A percentile compares a stretch with the other conserved stretches of the same genome.
These are phyloP conservation scores for Dianthus caryophyllus DNA, from an alignment of 148 eudicot genomes.

Conservation along the genomic window DNA sequence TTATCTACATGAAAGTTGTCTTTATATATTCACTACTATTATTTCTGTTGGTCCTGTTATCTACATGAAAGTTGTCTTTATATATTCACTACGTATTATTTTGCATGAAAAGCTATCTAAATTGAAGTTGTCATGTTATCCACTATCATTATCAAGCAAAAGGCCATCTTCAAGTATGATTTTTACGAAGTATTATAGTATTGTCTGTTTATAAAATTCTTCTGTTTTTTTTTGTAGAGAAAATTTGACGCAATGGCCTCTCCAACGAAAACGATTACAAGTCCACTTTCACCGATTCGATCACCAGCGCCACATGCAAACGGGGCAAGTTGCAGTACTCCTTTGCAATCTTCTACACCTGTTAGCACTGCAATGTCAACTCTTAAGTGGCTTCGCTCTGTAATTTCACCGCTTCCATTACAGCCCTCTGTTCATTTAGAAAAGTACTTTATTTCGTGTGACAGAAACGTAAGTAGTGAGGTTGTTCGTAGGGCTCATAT, in stretches of 20 bases:
- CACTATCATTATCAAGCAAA: neutral
- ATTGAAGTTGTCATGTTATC: too few relatives aligned
- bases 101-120: too few relatives aligned
- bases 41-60: neutral
- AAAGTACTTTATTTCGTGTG: conserved; percentile 63
- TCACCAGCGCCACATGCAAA: conserved; percentile 55
- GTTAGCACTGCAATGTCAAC: conserved; percentile 99
- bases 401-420: conserved; percentile 76
- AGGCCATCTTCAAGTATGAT: neutral
- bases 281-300: conserved; percentile 66
- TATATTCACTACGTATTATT: conserved; percentile 1
- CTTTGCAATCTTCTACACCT: conserved; percentile 64
- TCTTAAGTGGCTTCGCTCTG: conserved; percentile 87
- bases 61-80: neutral
- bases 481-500: conserved; percentile 71
- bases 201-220: conserved; percentile 5
- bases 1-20: too few relatives aligned
- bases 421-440: conserved; percentile 72
- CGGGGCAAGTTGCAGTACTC: conserved; percentile 29
- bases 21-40: too few relatives aligned
- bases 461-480: conserved; percentile 62
- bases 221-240: conserved; percentile 41
- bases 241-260: conserved; percentile 63
- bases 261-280: conserved; percentile 68
- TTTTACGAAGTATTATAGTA: too few relatives aligned